A percentile compares a stretch with the other conserved stretches of the same genome.
Evolutionary conservation across 768 basidiomycete species (phyloP).

Genomic region (Kwoniella dendrophila): DNA sequence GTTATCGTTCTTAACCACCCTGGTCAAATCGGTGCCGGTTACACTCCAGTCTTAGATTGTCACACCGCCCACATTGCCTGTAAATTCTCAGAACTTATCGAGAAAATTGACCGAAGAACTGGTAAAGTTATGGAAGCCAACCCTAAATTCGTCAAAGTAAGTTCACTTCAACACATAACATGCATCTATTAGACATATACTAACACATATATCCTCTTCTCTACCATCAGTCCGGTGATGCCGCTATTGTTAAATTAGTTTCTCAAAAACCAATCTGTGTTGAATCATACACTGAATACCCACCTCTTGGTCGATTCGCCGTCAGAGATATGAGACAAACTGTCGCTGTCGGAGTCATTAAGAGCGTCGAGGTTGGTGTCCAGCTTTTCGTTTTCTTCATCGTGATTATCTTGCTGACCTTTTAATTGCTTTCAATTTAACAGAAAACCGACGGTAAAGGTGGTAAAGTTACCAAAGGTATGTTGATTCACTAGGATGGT

Average conservation of each 20-base stretch:
- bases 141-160: constrained; percentile 99
- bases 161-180: no score
- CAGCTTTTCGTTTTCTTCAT: constrained; percentile 60
- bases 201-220: background rate
- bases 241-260: constrained; percentile 86
- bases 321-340: constrained; percentile 99
- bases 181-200: no score
- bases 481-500: constrained; percentile 33
- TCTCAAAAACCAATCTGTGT: constrained; percentile 96
- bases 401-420: constrained; percentile 6
- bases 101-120: constrained; percentile 93
- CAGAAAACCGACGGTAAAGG: constrained; percentile 68
- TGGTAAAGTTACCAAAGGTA: constrained; percentile 67
- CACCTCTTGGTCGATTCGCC: constrained; percentile 93
- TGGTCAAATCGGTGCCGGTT: constrained; percentile 96
- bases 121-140: constrained; percentile 75
- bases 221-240: constrained; percentile 75
- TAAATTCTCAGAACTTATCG: constrained; percentile 97
- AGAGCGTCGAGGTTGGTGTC: constrained; percentile 69
- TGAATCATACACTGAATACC: constrained; percentile 86
- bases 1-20: constrained; percentile 99
- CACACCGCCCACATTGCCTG: constrained; percentile 99
- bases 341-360: constrained; percentile 98
- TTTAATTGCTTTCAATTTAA: background rate
- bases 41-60: constrained; percentile 80